These are phyloP conservation scores for Candida sakaeoensis DNA, from an alignment of 805 yeast species.

Conservation along the genomic window DNA sequence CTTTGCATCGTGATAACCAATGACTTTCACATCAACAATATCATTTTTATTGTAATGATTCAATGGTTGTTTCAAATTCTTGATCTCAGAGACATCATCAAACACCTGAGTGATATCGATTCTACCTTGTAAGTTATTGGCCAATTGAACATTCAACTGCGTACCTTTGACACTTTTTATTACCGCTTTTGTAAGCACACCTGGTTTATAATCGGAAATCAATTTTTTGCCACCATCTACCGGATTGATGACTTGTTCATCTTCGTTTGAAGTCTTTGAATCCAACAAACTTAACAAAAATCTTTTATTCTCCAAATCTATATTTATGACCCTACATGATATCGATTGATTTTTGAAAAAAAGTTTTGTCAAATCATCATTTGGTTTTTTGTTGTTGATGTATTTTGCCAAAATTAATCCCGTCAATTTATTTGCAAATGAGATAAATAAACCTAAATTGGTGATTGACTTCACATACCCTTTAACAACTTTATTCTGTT, in stretches of 20 bases:
- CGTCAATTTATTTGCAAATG: conserved; percentile 74
- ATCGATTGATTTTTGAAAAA: conserved; percentile 71
- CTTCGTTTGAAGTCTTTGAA: conserved; percentile 18
- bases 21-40: conserved; percentile 55
- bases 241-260: conserved; percentile 47
- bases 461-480: conserved; percentile 82
- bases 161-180: conserved; percentile 64
- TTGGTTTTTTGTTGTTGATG: conserved; percentile 34
- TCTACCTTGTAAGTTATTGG: conserved; percentile 77
- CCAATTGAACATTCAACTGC: conserved; percentile 70
- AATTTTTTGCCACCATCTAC: conserved; percentile 50
- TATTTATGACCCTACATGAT: conserved; percentile 57
- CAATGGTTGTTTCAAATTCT: conserved; percentile 57
- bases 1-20: conserved; percentile 74
- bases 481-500: conserved; percentile 40
- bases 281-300: conserved; percentile 58
- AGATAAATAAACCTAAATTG: conserved; percentile 76
- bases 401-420: conserved; percentile 80
- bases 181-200: conserved; percentile 56
- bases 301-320: conserved; percentile 67
- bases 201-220: conserved; percentile 53
- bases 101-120: conserved; percentile 72
- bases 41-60: conserved; percentile 56
- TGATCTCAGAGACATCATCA: conserved; percentile 50
- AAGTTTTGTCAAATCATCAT: conserved; percentile 43